phyloP scores from a whole-genome alignment of 371 early-diverging fungal species.

The Ordospora pajunii region DNA sequence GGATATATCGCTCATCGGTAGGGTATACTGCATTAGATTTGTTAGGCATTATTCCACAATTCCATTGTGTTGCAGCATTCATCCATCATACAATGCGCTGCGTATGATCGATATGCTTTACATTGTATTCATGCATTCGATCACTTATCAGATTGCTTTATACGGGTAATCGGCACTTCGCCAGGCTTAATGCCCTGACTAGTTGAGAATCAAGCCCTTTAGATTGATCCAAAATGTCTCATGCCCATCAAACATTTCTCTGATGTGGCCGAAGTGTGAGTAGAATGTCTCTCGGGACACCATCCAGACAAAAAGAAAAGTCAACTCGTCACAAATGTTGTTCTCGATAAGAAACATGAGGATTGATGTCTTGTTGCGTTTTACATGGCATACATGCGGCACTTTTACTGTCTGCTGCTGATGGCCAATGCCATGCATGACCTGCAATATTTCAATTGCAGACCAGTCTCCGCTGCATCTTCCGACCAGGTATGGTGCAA shows the following conservation, averaged over 20 bases:
- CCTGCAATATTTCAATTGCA: neutral
- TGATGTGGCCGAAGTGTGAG: slow-evolving; percentile 1
- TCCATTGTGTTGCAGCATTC: neutral
- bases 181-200: too few species aligned
- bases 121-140: too few species aligned
- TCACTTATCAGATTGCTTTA: too few species aligned
- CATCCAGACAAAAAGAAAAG: slow-evolving; percentile 8
- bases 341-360: slow-evolving; percentile 1
- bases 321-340: neutral
- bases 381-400: neutral
- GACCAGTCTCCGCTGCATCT: neutral
- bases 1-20: neutral
- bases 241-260: neutral
- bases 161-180: too few species aligned
- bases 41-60: too few species aligned
- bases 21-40: neutral
- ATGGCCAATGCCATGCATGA: neutral
- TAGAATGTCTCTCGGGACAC: neutral
- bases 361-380: neutral
- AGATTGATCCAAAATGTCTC: slow-evolving; percentile 1
- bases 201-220: neutral
- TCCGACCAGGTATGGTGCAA: neutral
- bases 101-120: too few species aligned
- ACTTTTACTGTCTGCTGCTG: neutral
- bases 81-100: neutral